A percentile compares a stretch with the other conserved stretches of the same genome.
phyloP scores from a whole-genome alignment of 192 early-diverging fungal species.

The Borealophlyctis nickersoniae region DNA sequence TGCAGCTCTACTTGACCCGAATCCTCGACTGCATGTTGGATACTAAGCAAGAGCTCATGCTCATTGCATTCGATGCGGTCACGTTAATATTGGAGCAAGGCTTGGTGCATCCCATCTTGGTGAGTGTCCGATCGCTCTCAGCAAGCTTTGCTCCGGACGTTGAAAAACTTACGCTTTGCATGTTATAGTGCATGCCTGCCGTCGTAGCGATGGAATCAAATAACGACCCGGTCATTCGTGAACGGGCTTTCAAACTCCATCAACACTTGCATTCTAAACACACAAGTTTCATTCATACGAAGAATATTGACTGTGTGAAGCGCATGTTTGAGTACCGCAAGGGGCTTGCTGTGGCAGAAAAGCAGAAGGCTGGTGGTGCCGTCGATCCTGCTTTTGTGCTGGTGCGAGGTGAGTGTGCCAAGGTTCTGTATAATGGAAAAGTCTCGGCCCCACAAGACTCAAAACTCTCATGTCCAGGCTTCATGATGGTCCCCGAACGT shows the following conservation, averaged over 20 bases:
- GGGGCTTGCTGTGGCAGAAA: slow-evolving; percentile 23
- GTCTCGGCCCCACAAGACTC: too few relatives aligned
- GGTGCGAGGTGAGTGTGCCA: not conserved
- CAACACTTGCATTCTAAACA: slow-evolving; percentile 77
- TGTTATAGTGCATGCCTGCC: slow-evolving; percentile 78
- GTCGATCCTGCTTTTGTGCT: slow-evolving; percentile 2
- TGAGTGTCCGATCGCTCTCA: slow-evolving; percentile 23
- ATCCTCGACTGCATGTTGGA: slow-evolving; percentile 73
- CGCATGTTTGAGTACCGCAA: slow-evolving; percentile 65
- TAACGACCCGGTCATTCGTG: slow-evolving; percentile 57
- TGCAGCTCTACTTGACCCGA: slow-evolving; percentile 79
- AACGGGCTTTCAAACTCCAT: slow-evolving; percentile 72
- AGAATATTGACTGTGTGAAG: slow-evolving; percentile 72
- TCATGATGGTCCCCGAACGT: slow-evolving; percentile 8
- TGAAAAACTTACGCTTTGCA: not conserved
- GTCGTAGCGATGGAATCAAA: slow-evolving; percentile 82
- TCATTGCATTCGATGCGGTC: slow-evolving; percentile 75
- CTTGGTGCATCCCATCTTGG: slow-evolving; percentile 80
- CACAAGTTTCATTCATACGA: slow-evolving; percentile 82
- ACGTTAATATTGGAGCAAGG: slow-evolving; percentile 84
- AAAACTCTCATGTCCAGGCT: too few relatives aligned
- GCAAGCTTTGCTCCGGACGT: not conserved
- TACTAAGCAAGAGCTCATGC: slow-evolving; percentile 54
- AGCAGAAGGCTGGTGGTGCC: slow-evolving; percentile 15
- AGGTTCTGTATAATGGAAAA: too few relatives aligned